phyloP scores from a whole-genome alignment of 495 filamentous ascomycete genomes.

The Diplogelasinospora grovesii region DNA sequence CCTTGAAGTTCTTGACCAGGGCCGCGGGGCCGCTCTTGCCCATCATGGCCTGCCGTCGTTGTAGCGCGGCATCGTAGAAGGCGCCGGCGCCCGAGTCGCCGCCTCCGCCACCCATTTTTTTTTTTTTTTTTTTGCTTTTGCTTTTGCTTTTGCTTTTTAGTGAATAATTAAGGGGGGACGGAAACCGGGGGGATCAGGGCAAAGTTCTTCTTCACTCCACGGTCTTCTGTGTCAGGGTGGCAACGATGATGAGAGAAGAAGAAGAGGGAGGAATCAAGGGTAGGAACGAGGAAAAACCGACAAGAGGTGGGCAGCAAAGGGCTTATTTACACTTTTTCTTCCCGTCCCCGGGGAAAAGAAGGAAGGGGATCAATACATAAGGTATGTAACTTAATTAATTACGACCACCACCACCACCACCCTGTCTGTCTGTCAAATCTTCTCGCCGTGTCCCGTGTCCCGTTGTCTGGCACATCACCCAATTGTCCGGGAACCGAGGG shows the following conservation, averaged over 20 bases:
- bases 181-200: neutral
- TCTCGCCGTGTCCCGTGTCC: too few relatives aligned
- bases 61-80: constrained; percentile 57
- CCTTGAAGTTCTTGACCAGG: constrained; percentile 60
- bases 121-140: neutral
- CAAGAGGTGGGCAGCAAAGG: neutral
- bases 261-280: neutral
- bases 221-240: too few relatives aligned
- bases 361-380: neutral
- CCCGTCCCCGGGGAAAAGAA: neutral
- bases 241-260: neutral
- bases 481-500: constrained; percentile 14
- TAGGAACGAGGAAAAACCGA: neutral
- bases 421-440: too few relatives aligned
- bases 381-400: constrained; percentile 4
- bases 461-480: constrained; percentile 4
- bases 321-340: neutral
- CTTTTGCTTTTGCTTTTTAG: neutral
- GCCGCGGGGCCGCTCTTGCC: constrained; percentile 58
- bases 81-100: constrained; percentile 28
- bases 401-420: constrained; percentile 7
- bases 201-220: neutral
- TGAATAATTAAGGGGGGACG: neutral
- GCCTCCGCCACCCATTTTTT: constrained; percentile 30
- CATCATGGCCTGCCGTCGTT: constrained; percentile 57